A percentile compares a stretch with the other conserved stretches of the same genome.
These are phyloP conservation scores for Daldinia vernicosa DNA, from an alignment of 495 filamentous ascomycete species.

Conservation along the genomic window DNA sequence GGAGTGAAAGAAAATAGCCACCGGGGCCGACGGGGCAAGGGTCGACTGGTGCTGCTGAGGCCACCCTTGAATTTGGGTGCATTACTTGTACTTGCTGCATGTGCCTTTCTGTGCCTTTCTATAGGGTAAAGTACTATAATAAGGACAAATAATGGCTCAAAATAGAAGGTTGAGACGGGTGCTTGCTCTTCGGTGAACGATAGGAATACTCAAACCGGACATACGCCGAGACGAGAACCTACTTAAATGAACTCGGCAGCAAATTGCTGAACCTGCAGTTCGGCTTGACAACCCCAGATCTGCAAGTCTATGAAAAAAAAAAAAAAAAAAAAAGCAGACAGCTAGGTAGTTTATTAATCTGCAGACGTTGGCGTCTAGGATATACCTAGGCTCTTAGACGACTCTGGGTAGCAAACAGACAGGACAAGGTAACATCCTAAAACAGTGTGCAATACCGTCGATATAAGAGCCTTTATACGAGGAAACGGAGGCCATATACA, in stretches of 20 bases:
- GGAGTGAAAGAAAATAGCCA: constrained; percentile 31
- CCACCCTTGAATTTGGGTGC: constrained; percentile 39
- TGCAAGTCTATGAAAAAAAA: constrained; percentile 5
- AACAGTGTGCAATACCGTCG: constrained; percentile 1
- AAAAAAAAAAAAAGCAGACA: neutral
- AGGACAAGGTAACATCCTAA: neutral
- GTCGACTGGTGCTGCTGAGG: constrained; percentile 36
- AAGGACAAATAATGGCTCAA: constrained; percentile 38
- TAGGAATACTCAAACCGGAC: constrained; percentile 26
- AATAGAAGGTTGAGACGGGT: constrained; percentile 39
- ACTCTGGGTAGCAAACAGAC: neutral
- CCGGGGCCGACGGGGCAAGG: constrained; percentile 40
- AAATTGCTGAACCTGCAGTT: neutral
- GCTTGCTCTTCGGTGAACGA: constrained; percentile 33
- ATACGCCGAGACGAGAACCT: constrained; percentile 28
- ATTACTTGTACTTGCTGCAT: constrained; percentile 41
- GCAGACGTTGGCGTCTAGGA: constrained; percentile 5
- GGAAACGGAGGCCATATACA: constrained; percentile 3
- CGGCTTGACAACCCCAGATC: constrained; percentile 2
- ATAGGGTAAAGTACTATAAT: constrained; percentile 32
- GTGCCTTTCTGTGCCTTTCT: constrained; percentile 25
- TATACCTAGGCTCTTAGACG: neutral
- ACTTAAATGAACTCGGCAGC: constrained; percentile 10
- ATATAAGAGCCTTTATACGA: constrained; percentile 13
- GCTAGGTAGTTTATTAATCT: constrained; percentile 6